Evolutionary conservation across 192 early-diverging fungal species (phyloP).

Genomic region (Haplosporangium gracile): DNA sequence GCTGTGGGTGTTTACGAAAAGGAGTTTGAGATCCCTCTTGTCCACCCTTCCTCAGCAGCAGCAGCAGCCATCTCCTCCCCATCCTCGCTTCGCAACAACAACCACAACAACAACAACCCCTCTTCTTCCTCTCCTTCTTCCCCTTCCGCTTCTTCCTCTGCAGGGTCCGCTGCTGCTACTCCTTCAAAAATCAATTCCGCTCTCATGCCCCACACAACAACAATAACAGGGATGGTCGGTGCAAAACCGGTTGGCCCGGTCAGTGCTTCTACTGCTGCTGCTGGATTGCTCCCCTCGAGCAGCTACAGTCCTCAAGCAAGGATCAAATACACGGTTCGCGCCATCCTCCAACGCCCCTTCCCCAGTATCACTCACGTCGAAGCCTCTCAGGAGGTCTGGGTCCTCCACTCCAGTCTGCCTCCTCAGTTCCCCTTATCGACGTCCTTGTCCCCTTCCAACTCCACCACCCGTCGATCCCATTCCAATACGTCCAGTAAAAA

Average conservation of each 20-base stretch:
- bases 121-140: neutral
- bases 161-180: slow-evolving; percentile 6
- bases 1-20: slow-evolving; percentile 39
- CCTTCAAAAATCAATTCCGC: neutral
- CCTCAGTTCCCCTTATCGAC: neutral
- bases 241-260: neutral
- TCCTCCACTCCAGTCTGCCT: slow-evolving; percentile 30
- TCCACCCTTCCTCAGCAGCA: slow-evolving; percentile 23
- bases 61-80: neutral
- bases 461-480: neutral
- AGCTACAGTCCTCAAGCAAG: slow-evolving; percentile 32
- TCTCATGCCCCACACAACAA: neutral
- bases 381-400: slow-evolving; percentile 48
- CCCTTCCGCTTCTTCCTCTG: neutral
- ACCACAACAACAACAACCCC: neutral
- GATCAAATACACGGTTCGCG: slow-evolving; percentile 41
- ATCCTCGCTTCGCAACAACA: neutral
- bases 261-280: neutral
- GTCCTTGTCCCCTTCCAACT: neutral
- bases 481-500: neutral
- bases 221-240: neutral
- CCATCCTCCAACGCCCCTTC: slow-evolving; percentile 46
- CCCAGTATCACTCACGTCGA: slow-evolving; percentile 38
- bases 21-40: slow-evolving; percentile 34
- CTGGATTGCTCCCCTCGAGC: slow-evolving; percentile 32